phyloP scores from a whole-genome alignment of 2,329 filamentous ascomycete genomes.

The Curvularia verruculosa region DNA sequence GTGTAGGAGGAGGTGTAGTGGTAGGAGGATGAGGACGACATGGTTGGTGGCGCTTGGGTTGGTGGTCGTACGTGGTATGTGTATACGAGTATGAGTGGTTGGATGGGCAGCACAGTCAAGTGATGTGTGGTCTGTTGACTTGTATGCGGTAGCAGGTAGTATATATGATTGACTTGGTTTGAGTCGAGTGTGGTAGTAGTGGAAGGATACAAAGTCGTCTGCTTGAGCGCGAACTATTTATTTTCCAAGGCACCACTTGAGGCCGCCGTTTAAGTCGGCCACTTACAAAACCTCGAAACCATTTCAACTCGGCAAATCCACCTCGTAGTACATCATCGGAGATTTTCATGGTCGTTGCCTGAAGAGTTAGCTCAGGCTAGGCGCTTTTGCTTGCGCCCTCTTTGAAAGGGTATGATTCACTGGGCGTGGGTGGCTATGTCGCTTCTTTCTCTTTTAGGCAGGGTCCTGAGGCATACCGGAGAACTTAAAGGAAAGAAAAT shows the following conservation, averaged over 20 bases:
- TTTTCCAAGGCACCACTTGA: slow-evolving; percentile 43
- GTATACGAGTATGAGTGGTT: background rate
- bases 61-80: background rate
- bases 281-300: background rate
- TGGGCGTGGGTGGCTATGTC: slow-evolving; percentile 41
- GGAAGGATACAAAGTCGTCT: slow-evolving; percentile 17
- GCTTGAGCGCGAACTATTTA: slow-evolving; percentile 26
- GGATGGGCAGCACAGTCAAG: no score
- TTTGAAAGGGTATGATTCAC: slow-evolving; percentile 37
- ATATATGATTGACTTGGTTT: background rate
- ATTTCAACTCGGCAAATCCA: background rate
- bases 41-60: background rate
- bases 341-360: slow-evolving; percentile 39
- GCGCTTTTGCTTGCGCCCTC: slow-evolving; percentile 27
- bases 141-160: background rate
- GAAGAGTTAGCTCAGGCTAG: slow-evolving; percentile 17
- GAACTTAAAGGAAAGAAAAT: slow-evolving; percentile 18
- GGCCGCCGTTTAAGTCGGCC: slow-evolving; percentile 38
- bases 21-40: background rate
- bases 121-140: background rate
- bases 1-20: background rate
- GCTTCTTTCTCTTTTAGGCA: slow-evolving; percentile 1
- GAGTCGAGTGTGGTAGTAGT: slow-evolving; percentile 10
- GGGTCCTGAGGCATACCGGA: slow-evolving; percentile 38
- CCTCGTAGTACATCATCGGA: slow-evolving; percentile 20